phyloP scores from a whole-genome alignment of 1,284 basidiomycete species.

The Ustilago sp. region DNA sequence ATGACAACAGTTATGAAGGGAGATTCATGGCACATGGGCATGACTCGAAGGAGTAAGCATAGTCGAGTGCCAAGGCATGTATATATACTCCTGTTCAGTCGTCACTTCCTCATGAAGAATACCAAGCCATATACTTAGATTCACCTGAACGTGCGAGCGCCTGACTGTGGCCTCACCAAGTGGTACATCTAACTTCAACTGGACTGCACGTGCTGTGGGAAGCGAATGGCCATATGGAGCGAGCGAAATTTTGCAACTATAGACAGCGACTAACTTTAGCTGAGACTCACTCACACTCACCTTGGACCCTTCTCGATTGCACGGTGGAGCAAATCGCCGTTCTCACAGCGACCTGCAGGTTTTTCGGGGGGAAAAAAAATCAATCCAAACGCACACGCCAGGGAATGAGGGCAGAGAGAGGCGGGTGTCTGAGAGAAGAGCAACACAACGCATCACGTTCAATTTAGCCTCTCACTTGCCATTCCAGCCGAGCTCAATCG shows the following conservation, averaged over 20 bases:
- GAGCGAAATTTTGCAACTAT: not conserved
- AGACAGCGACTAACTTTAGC: not conserved
- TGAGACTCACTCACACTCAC: not conserved
- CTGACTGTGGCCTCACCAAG: no score
- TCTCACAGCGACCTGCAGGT: conserved; percentile 2
- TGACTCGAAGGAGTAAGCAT: no score
- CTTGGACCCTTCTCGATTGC: not conserved
- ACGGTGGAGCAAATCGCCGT: not conserved
- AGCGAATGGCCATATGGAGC: not conserved
- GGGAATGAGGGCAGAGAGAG: not conserved
- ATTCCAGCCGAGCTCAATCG: conserved; percentile 2
- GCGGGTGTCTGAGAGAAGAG: not conserved
- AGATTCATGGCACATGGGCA: no score
- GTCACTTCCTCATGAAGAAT: no score
- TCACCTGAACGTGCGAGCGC: no score
- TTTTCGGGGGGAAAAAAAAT: not conserved
- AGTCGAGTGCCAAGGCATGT: no score
- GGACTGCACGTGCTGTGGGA: not conserved
- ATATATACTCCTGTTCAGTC: no score
- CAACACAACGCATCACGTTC: not conserved
- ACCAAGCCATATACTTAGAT: no score
- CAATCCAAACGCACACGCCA: not conserved
- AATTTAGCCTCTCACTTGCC: not conserved
- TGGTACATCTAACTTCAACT: no score
- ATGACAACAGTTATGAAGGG: no score